phyloP scores from a whole-genome alignment of 2,329 filamentous ascomycete species.

The Metarhizium album region DNA sequence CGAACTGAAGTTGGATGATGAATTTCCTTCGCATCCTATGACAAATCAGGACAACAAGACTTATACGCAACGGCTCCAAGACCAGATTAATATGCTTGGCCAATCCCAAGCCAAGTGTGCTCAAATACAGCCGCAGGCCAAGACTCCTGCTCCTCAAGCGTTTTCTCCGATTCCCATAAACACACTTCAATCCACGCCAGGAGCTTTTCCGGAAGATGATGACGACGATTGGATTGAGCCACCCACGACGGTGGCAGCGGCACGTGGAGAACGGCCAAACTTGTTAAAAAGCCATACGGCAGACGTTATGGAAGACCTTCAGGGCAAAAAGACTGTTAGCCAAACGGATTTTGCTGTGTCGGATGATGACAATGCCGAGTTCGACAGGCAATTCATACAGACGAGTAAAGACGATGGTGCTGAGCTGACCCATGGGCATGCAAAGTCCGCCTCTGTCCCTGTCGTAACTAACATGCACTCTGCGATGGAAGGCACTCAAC shows the following conservation, averaged over 20 bases:
- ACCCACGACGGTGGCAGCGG: slow-evolving; percentile 23
- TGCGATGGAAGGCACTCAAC: slow-evolving; percentile 12
- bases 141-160: slow-evolving; percentile 17
- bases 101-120: slow-evolving; percentile 41
- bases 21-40: slow-evolving; percentile 17
- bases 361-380: slow-evolving; percentile 3
- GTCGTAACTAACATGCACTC: slow-evolving; percentile 27
- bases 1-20: slow-evolving; percentile 41
- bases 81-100: slow-evolving; percentile 71
- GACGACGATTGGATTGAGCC: slow-evolving; percentile 56
- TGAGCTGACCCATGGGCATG: slow-evolving; percentile 23
- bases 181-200: slow-evolving; percentile 37
- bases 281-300: slow-evolving; percentile 51
- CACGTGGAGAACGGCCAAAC: slow-evolving; percentile 32
- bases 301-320: slow-evolving; percentile 49
- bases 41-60: slow-evolving; percentile 54
- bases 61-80: slow-evolving; percentile 86
- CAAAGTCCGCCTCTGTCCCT: slow-evolving; percentile 55
- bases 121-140: slow-evolving; percentile 25
- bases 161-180: slow-evolving; percentile 18
- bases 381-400: not conserved
- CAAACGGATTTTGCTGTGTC: slow-evolving; percentile 25
- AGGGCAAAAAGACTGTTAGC: slow-evolving; percentile 36
- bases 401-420: slow-evolving; percentile 1
- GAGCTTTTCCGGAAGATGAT: slow-evolving; percentile 48